Evolutionary conservation across 1,284 basidiomycete genomes (phyloP).

Genomic region (Cutaneotrichosporon dermatis): DNA sequence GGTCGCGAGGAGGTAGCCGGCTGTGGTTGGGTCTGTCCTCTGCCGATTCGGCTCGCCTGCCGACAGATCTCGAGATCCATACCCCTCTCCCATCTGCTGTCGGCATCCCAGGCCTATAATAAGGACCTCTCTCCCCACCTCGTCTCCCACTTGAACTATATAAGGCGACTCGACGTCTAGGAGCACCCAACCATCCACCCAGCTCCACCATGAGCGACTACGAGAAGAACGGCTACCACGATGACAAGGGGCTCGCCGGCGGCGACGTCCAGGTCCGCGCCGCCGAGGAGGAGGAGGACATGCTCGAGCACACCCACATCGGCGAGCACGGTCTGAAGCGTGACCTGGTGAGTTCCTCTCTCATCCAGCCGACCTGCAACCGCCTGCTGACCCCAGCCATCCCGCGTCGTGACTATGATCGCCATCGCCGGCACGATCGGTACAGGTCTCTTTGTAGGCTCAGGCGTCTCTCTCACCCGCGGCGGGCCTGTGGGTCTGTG

Average conservation of each 20-base stretch:
- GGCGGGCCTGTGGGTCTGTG: slow-evolving; percentile 51
- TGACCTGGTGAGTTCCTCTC: not conserved
- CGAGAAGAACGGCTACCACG: not conserved
- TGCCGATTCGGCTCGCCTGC: no score
- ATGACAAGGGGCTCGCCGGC: not conserved
- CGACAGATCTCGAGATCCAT: no score
- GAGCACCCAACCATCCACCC: no score
- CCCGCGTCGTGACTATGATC: slow-evolving; percentile 30
- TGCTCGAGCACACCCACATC: slow-evolving; percentile 4
- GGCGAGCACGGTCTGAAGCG: slow-evolving; percentile 12
- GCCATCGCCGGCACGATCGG: slow-evolving; percentile 53
- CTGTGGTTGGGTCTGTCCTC: no score
- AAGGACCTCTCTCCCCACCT: no score
- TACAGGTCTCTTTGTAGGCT: slow-evolving; percentile 51
- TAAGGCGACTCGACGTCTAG: no score
- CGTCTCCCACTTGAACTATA: no score
- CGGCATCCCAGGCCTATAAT: no score
- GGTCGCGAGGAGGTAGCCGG: no score
- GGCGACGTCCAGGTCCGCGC: slow-evolving; percentile 3
- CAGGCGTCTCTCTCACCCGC: not conserved
- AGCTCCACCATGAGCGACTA: not conserved
- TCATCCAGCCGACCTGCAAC: no score
- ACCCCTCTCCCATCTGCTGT: no score
- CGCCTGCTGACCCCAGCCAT: slow-evolving; percentile 2
- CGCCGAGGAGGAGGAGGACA: slow-evolving; percentile 2